Evolutionary conservation across 768 basidiomycete genomes (phyloP).

Genomic region (Astraeus odoratus): DNA sequence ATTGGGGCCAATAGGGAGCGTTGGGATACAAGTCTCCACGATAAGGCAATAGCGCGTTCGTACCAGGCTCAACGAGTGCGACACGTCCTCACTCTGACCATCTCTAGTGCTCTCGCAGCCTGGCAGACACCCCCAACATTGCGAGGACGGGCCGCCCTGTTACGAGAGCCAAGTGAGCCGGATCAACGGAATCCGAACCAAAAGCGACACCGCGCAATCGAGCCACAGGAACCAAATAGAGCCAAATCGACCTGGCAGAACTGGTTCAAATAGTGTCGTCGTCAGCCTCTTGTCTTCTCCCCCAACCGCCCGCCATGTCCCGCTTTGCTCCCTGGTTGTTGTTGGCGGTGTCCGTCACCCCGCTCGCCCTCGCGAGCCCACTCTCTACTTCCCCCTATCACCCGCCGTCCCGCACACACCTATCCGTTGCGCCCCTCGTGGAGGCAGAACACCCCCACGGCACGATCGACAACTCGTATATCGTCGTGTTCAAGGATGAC

Average conservation of each 20-base stretch:
- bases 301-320: conserved; percentile 26
- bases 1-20: no score
- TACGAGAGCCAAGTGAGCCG: no score
- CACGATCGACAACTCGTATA: conserved; percentile 86
- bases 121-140: no score
- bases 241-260: conserved; percentile 15
- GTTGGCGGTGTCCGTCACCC: conserved; percentile 33
- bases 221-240: conserved; percentile 25
- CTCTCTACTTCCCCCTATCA: conserved; percentile 38
- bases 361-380: conserved; percentile 31
- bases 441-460: conserved; percentile 59
- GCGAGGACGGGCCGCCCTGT: no score
- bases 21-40: no score
- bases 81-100: no score
- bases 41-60: no score
- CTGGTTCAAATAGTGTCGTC: conserved; percentile 19
- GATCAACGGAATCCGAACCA: no score
- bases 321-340: conserved; percentile 28
- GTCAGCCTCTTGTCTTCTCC: conserved; percentile 5
- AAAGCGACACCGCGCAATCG: no score
- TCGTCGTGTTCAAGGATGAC: conserved; percentile 80
- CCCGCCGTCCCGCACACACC: conserved; percentile 33
- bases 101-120: no score
- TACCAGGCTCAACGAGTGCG: no score
- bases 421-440: conserved; percentile 55